Evolutionary conservation across 2,329 filamentous ascomycete species (phyloP).

Genomic region (Paraconiothyrium sp.): DNA sequence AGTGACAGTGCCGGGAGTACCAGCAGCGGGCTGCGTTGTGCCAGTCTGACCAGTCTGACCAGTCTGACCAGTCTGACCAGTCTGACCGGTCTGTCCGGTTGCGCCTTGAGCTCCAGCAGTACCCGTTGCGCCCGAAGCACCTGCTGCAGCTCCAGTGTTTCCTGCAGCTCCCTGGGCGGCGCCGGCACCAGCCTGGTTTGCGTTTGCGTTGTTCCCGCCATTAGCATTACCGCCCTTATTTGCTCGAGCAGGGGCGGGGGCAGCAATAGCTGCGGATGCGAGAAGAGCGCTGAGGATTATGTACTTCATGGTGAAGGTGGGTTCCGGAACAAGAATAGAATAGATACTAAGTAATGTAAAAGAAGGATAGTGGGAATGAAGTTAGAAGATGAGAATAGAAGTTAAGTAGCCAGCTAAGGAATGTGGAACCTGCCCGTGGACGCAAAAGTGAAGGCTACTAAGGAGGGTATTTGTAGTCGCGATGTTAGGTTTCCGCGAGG

Average conservation of each 20-base stretch:
- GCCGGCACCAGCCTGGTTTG: slow-evolving; percentile 18
- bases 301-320: slow-evolving; percentile 47
- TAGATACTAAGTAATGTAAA: slow-evolving; percentile 21
- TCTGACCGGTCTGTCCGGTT: neutral
- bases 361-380: slow-evolving; percentile 20
- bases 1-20: slow-evolving; percentile 3
- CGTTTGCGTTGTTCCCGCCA: slow-evolving; percentile 10
- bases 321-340: slow-evolving; percentile 29
- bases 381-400: slow-evolving; percentile 31
- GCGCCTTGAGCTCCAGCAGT: neutral
- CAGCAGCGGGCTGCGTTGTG: neutral
- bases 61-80: slow-evolving; percentile 2
- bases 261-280: slow-evolving; percentile 43
- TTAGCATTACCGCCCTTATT: slow-evolving; percentile 22
- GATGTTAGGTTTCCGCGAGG: slow-evolving; percentile 1
- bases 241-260: slow-evolving; percentile 37
- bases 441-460: slow-evolving; percentile 21
- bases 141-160: neutral
- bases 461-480: slow-evolving; percentile 36
- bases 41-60: slow-evolving; percentile 6
- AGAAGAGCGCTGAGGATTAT: slow-evolving; percentile 46
- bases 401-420: slow-evolving; percentile 37
- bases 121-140: neutral
- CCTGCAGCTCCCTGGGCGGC: slow-evolving; percentile 1
- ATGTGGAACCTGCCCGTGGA: slow-evolving; percentile 43